Evolutionary conservation across 2,329 filamentous ascomycete genomes (phyloP), one percentile per base, ranked within the genome.

Genomic region (Parascedosporium putredinis): DNA sequence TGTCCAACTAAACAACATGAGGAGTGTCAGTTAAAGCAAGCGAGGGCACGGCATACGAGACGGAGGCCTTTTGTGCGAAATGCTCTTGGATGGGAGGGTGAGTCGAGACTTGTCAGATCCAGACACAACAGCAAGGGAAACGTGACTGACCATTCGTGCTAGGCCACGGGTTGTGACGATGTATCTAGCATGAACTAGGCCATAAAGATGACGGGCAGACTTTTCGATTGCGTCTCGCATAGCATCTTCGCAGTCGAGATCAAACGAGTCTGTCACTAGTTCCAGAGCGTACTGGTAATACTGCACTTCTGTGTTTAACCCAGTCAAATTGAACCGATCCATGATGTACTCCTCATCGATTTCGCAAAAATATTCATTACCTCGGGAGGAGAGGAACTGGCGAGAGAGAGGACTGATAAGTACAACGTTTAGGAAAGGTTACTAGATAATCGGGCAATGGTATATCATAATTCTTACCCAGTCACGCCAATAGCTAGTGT

Each of bases 281-380:
- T 98, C 93, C 43, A 98, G 79, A 14, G 93, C 93, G 79, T 98
- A 96, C 68, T 98, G 93, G 62, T 98, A 98, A 73, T 97, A 96
- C 62, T 95, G 88, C 12, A 98, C 93, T 65, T 98, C 93, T 31
- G 88, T 91, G 69, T 97, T 96, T 47, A 98, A 79, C 33, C 93
- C 93, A 1, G 93, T 98, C 54, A 98, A 75, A 70, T 98, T 98
- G 78, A 98, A 98, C 47, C 93, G 84, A 67, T 98, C 93, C 47
- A 90, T 97, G 44, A 98, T 78, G 68, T 98, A 98, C 61, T 98
- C 93, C 67, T 98, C 93, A 68, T 98, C 93, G 61, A 98, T 97
- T 65, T 98, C 93, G 78, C 93, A 98, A 62, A 97, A 98, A 70
- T 98, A 98, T 66, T 98, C 93, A 69, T 98, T 97, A 56, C 93